Evolutionary conservation across 371 early-diverging fungal genomes (phyloP), one percentile per base, ranked within the genome.

Genomic region (Apophysomyces elegans): DNA sequence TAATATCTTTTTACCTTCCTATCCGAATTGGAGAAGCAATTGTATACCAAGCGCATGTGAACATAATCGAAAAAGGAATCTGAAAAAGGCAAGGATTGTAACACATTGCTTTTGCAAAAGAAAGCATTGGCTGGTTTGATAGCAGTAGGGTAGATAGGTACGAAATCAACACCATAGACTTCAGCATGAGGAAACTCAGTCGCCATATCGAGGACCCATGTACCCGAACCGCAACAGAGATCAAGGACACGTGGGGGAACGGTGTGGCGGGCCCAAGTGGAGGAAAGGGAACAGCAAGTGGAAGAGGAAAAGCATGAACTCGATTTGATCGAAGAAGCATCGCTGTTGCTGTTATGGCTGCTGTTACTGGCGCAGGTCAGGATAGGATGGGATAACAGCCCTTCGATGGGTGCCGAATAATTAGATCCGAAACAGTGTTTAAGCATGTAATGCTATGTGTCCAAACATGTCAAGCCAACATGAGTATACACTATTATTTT

Each of bases 131-230:
- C 64, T 1, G 86, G 86, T 58, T 85, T 85, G 45, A 85, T 81
- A 4, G 72, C 57, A 12, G 38, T 59, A 1, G 76, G 74, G 58
- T 72, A 76, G 63, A 70, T 71, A 11, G 60, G 59, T 8, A 66
- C 61, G 35, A 73, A 56, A 58, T 78, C 79, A 41, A 76, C 65
- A 1, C 76, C 79, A 47, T 78, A 75, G 43, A 86, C 76, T 6
- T 84, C 75, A 26, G 79, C 74, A 5, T 78, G 71, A 11, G 88
- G 87, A 61, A 75, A 87, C 16, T 85, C 84, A 0, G 77, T 70
- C 7, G 86, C 82, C 81, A 88, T 85, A 68, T 88, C 88, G 8
- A 86, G 58, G 2, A 84, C 62, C 83, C 83, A 83, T 36, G 70
- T 73, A 3, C 83, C 83, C 37, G 76, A 70, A 2, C 80, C 80